A percentile compares a stretch with the other conserved stretches of the same genome.
phyloP scores from a whole-genome alignment of 2,329 filamentous ascomycete genomes.

The Calycina herbarum region DNA sequence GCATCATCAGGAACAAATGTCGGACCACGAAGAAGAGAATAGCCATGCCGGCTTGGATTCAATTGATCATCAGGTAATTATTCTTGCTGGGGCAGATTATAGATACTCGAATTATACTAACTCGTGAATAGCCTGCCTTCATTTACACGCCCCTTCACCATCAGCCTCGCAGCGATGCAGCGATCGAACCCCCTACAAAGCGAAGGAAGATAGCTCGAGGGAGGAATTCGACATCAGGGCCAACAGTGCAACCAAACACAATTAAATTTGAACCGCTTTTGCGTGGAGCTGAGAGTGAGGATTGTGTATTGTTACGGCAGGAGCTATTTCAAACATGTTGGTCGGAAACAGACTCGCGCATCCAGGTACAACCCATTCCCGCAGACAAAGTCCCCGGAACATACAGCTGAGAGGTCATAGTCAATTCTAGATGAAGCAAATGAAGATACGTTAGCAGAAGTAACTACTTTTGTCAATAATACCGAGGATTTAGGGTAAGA shows the following conservation, averaged over 20 bases:
- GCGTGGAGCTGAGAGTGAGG: constrained; percentile 52
- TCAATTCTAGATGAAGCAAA: constrained; percentile 60
- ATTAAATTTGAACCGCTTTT: constrained; percentile 53
- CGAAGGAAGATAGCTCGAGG: constrained; percentile 36
- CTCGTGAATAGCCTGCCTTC: constrained; percentile 38
- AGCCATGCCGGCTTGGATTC: constrained; percentile 34
- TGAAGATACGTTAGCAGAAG: constrained; percentile 57
- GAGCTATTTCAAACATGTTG: constrained; percentile 63
- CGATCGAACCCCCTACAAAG: constrained; percentile 37
- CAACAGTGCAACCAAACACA: constrained; percentile 4
- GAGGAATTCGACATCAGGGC: constrained; percentile 21
- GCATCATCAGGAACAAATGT: constrained; percentile 29
- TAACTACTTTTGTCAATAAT: constrained; percentile 55
- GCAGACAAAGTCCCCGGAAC: constrained; percentile 9
- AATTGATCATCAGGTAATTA: constrained; percentile 36
- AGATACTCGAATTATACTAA: neutral
- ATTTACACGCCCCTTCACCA: constrained; percentile 36
- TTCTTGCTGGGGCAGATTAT: neutral
- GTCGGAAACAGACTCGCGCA: constrained; percentile 61
- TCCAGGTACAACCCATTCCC: constrained; percentile 53
- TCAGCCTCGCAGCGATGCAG: constrained; percentile 21
- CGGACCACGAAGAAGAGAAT: constrained; percentile 30
- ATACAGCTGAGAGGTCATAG: constrained; percentile 39
- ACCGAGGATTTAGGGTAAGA: constrained; percentile 34
- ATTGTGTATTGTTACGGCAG: constrained; percentile 54